Evolutionary conservation across 805 yeast genomes (phyloP).

Genomic region (Tetrapisispora taiwanensis): DNA sequence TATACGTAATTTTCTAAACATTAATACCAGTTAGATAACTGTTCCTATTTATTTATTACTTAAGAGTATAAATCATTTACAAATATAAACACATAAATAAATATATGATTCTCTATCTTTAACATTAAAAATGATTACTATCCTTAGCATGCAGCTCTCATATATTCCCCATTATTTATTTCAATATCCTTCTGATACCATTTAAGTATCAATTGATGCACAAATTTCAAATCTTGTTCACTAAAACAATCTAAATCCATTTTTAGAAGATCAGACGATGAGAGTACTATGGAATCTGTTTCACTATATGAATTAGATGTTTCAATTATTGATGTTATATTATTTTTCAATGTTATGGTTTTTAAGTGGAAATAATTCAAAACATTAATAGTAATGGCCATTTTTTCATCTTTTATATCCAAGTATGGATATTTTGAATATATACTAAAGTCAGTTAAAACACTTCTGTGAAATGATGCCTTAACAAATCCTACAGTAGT

Average conservation of each 20-base stretch:
- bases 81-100: too few species aligned
- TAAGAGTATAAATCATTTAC: too few species aligned
- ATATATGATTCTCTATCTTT: too few species aligned
- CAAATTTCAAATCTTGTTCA: conserved; percentile 20
- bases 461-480: conserved; percentile 18
- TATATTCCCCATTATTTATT: conserved; percentile 1
- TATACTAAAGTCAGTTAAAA: neutral
- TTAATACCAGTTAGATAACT: too few species aligned
- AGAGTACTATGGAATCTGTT: conserved; percentile 9
- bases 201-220: conserved; percentile 12
- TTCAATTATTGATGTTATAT: conserved; percentile 10
- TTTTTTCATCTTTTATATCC: neutral
- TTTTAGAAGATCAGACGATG: conserved; percentile 14
- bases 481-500: conserved; percentile 22
- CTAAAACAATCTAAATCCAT: conserved; percentile 28
- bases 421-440: neutral
- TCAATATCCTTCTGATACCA: conserved; percentile 16
- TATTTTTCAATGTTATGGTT: conserved; percentile 10
- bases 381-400: conserved; percentile 3
- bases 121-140: too few species aligned
- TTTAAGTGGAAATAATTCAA: conserved; percentile 15
- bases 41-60: too few species aligned
- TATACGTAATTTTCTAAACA: too few species aligned
- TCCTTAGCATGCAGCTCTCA: conserved; percentile 2
- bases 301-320: conserved; percentile 8